Percentiles rank a stretch among this genome's conserved stretches.
These are phyloP conservation scores for Fusarium illudens DNA, from an alignment of 2,329 filamentous ascomycete genomes.

Conservation along the genomic window DNA sequence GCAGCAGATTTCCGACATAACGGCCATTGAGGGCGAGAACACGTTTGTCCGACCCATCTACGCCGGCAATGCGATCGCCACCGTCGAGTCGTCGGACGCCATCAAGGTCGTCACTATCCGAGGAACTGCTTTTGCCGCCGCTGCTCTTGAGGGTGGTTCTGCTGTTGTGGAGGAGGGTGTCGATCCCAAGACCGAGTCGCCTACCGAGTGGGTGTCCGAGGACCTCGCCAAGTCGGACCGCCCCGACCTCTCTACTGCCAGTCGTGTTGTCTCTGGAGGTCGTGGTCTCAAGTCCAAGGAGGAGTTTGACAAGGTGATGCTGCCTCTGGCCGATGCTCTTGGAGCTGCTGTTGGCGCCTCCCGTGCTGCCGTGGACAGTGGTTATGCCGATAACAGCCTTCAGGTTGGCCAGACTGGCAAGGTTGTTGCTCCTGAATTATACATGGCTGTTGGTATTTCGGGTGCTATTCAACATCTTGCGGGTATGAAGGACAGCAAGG, in stretches of 20 bases:
- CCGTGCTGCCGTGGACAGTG: slow-evolving; percentile 93
- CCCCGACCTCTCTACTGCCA: slow-evolving; percentile 90
- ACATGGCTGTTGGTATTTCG: slow-evolving; percentile 94
- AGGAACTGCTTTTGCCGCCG: slow-evolving; percentile 87
- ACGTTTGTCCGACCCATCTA: slow-evolving; percentile 98
- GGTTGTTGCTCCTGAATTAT: slow-evolving; percentile 95
- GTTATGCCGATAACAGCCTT: slow-evolving; percentile 97
- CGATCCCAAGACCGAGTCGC: slow-evolving; percentile 79
- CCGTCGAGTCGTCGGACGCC: slow-evolving; percentile 86
- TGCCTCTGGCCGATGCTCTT: slow-evolving; percentile 88
- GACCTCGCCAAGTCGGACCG: slow-evolving; percentile 92
- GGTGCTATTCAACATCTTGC: slow-evolving; percentile 98
- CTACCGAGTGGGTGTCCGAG: slow-evolving; percentile 92
- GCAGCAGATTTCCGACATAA: slow-evolving; percentile 95
- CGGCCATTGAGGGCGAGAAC: slow-evolving; percentile 83
- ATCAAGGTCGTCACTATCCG: slow-evolving; percentile 93
- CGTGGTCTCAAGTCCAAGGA: slow-evolving; percentile 97
- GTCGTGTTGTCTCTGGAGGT: slow-evolving; percentile 90
- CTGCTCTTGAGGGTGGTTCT: slow-evolving; percentile 74
- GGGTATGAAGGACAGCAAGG: slow-evolving; percentile 99
- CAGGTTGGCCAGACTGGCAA: slow-evolving; percentile 99
- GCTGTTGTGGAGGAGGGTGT: slow-evolving; percentile 81
- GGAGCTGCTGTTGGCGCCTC: slow-evolving; percentile 97
- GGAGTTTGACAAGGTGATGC: slow-evolving; percentile 92
- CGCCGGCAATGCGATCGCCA: slow-evolving; percentile 95